phyloP scores from a whole-genome alignment of 2,329 filamentous ascomycete species.

The Pestalotiopsis fici region DNA sequence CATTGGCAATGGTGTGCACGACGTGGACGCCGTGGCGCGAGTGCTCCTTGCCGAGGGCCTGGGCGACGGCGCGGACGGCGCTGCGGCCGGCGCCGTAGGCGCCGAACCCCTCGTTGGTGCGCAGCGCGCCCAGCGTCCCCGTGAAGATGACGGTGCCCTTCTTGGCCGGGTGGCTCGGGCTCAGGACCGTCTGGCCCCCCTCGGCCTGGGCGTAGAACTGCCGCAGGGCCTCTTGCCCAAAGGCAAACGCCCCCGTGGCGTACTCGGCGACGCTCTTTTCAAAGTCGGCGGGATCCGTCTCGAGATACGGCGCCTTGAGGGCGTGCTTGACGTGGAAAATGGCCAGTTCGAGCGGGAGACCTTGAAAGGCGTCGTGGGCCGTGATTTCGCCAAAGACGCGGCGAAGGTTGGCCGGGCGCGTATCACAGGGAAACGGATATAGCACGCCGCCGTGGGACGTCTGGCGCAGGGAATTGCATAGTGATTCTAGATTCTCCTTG shows the following conservation, averaged over 20 bases:
- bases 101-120: conserved; percentile 54
- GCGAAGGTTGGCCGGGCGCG: conserved; percentile 44
- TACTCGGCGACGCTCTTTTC: conserved; percentile 49
- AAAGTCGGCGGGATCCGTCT: conserved; percentile 52
- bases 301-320: conserved; percentile 54
- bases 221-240: conserved; percentile 53
- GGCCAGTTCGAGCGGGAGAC: conserved; percentile 51
- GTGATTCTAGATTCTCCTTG: conserved; percentile 41
- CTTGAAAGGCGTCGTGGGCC: conserved; percentile 45
- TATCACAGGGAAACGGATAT: conserved; percentile 54
- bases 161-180: conserved; percentile 44
- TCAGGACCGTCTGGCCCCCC: conserved; percentile 36
- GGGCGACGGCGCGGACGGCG: conserved; percentile 50
- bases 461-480: conserved; percentile 40
- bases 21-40: conserved; percentile 58
- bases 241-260: conserved; percentile 56
- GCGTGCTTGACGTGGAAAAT: conserved; percentile 59
- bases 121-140: conserved; percentile 52
- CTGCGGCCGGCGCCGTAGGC: conserved; percentile 56
- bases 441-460: conserved; percentile 42
- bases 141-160: conserved; percentile 61
- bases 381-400: conserved; percentile 51
- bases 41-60: conserved; percentile 52
- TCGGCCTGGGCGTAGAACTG: conserved; percentile 54
- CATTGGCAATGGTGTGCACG: conserved; percentile 61